These are phyloP conservation scores for Suillus luteus DNA, from an alignment of 768 basidiomycete genomes.

Conservation along the genomic window DNA sequence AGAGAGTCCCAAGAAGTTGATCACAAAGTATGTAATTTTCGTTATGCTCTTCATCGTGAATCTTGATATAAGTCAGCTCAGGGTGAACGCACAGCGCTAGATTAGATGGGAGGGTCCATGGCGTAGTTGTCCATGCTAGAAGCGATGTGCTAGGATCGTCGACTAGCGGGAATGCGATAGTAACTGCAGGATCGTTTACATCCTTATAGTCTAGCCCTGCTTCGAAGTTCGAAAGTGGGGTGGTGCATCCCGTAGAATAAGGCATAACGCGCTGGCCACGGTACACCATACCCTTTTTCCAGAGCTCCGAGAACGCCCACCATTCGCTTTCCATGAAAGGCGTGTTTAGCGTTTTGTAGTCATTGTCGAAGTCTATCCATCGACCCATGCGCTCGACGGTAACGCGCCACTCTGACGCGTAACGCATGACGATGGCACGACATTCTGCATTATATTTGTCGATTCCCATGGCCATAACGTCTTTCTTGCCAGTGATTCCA, in stretches of 20 bases:
- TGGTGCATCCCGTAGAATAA: constrained; percentile 94
- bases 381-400: constrained; percentile 98
- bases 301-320: constrained; percentile 98
- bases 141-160: constrained; percentile 90
- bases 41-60: constrained; percentile 85
- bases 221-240: constrained; percentile 97
- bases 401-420: constrained; percentile 88
- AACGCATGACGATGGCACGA: constrained; percentile 95
- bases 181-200: constrained; percentile 93
- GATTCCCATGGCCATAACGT: constrained; percentile 95
- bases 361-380: constrained; percentile 99
- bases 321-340: constrained; percentile 98
- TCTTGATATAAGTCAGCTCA: constrained; percentile 94
- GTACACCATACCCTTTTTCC: constrained; percentile 90
- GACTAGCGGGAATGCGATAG: constrained; percentile 89
- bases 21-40: constrained; percentile 93
- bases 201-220: constrained; percentile 91
- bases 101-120: constrained; percentile 98
- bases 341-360: constrained; percentile 95
- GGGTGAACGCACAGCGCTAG: constrained; percentile 95
- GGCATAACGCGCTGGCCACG: constrained; percentile 96
- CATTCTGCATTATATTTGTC: constrained; percentile 98
- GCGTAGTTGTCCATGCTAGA: constrained; percentile 98
- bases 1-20: constrained; percentile 79
- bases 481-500: constrained; percentile 87